These are phyloP conservation scores for Boletus rubescentipes DNA, from an alignment of 768 basidiomycete species.

Conservation along the genomic window DNA sequence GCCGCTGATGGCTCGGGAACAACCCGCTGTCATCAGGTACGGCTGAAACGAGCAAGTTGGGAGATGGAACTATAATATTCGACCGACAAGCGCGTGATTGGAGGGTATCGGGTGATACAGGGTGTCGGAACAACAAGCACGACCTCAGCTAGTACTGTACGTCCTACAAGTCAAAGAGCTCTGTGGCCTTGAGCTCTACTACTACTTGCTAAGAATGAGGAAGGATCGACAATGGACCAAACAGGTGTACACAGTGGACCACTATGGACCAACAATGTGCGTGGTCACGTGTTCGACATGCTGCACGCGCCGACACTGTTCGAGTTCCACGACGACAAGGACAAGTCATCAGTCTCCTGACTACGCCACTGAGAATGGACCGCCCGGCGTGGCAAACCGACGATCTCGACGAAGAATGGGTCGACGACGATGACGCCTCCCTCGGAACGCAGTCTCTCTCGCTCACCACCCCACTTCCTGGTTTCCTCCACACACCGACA, in stretches of 20 bases:
- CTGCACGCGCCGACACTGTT: constrained; percentile 10
- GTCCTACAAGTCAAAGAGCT: no score
- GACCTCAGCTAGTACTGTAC: not conserved
- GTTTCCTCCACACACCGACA: constrained; percentile 44
- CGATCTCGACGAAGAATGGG: constrained; percentile 91
- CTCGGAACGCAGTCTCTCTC: constrained; percentile 56
- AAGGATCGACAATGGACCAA: constrained; percentile 20
- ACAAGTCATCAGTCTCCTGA: no score
- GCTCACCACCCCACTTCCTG: constrained; percentile 55
- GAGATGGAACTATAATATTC: not conserved
- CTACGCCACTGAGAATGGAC: not conserved
- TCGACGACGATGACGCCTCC: constrained; percentile 50
- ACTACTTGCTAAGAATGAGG: not conserved
- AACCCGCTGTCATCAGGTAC: constrained; percentile 1
- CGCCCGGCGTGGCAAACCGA: constrained; percentile 84
- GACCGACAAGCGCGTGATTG: not conserved
- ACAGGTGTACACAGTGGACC: constrained; percentile 17
- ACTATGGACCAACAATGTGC: constrained; percentile 17
- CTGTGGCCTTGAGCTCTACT: no score
- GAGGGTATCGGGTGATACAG: not conserved
- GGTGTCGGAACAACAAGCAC: not conserved
- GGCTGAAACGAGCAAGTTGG: constrained; percentile 12
- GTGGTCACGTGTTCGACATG: constrained; percentile 29
- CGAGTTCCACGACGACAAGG: not conserved
- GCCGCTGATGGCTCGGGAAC: constrained; percentile 5